Evolutionary conservation across 768 basidiomycete genomes (phyloP).

Genomic region (Tremella yokohamensis): DNA sequence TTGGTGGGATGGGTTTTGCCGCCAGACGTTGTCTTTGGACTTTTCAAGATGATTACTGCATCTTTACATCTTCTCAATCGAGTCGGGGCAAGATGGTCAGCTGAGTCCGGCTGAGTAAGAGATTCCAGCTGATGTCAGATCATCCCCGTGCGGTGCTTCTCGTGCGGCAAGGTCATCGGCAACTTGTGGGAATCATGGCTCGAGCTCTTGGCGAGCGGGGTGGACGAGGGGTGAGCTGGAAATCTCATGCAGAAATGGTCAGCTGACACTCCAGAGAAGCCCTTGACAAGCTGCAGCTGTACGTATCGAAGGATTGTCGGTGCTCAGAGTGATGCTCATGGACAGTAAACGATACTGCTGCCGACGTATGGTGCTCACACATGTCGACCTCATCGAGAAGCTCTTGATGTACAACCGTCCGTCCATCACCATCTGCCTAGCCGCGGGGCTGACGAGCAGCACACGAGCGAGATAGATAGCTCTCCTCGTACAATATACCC

Average conservation of each 20-base stretch:
- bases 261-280: constrained; percentile 63
- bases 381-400: constrained; percentile 97
- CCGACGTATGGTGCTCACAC: constrained; percentile 92
- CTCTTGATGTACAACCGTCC: constrained; percentile 90
- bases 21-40: too few species aligned
- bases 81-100: constrained; percentile 18
- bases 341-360: constrained; percentile 81
- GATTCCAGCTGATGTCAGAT: constrained; percentile 60
- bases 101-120: not conserved
- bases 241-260: constrained; percentile 2
- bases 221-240: constrained; percentile 75
- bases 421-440: too few species aligned
- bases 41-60: not conserved
- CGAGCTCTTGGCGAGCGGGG: constrained; percentile 71
- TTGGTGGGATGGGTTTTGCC: too few species aligned
- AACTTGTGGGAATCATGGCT: constrained; percentile 92
- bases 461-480: constrained; percentile 11
- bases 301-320: constrained; percentile 5
- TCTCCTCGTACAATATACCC: not conserved
- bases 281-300: constrained; percentile 76
- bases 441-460: constrained; percentile 9
- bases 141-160: constrained; percentile 92
- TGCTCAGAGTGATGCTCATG: constrained; percentile 11
- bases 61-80: not conserved
- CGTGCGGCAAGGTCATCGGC: constrained; percentile 94